phyloP scores from a whole-genome alignment of 1,284 basidiomycete species.

The Irpex rosettiformis region DNA sequence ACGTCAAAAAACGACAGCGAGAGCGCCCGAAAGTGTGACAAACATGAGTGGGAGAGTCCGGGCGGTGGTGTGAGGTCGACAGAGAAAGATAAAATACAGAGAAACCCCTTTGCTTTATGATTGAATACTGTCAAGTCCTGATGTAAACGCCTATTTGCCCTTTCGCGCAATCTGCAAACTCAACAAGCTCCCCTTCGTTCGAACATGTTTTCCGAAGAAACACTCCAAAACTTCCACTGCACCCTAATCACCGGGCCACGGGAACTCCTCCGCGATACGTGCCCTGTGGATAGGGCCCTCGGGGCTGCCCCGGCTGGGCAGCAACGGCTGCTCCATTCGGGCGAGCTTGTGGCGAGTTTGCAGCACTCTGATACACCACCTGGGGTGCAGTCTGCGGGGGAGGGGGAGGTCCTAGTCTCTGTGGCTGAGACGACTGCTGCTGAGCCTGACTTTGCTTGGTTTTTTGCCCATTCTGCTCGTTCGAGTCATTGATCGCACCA shows the following conservation, averaged over 20 bases:
- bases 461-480: slow-evolving; percentile 19
- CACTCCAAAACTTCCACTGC: background rate
- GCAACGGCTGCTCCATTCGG: slow-evolving; percentile 26
- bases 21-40: background rate
- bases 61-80: background rate
- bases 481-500: slow-evolving; percentile 45
- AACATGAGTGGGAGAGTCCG: background rate
- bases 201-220: background rate
- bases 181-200: slow-evolving; percentile 1
- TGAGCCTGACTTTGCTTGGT: slow-evolving; percentile 12
- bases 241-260: slow-evolving; percentile 25
- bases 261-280: slow-evolving; percentile 29
- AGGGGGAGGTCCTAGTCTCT: slow-evolving; percentile 17
- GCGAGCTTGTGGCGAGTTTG: slow-evolving; percentile 20
- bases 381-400: slow-evolving; percentile 19
- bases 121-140: slow-evolving; percentile 1
- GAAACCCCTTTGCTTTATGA: slow-evolving; percentile 6
- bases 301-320: slow-evolving; percentile 19
- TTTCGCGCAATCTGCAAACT: background rate
- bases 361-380: slow-evolving; percentile 30
- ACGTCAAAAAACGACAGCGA: slow-evolving; percentile 9
- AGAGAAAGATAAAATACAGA: slow-evolving; percentile 12
- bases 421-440: slow-evolving; percentile 10
- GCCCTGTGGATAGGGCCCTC: slow-evolving; percentile 21
- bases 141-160: slow-evolving; percentile 2